Base-by-base conservation (phyloP, 768 basidiomycete species). In the Nevesoporus exiguus region DNA sequence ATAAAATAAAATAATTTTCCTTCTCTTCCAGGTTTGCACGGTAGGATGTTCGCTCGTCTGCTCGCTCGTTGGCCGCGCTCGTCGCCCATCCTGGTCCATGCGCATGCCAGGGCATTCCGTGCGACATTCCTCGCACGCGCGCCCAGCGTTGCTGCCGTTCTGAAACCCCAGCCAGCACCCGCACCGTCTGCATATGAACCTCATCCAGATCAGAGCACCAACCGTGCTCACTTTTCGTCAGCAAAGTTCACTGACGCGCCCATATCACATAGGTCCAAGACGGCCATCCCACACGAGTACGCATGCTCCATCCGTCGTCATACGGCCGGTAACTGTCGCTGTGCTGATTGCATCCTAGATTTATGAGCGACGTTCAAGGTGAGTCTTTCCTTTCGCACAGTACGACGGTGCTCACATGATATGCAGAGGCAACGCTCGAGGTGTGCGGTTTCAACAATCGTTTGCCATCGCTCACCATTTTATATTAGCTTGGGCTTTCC, bases 291-390 rank as follows among this genome's bases (percentile, higher is more conserved):
- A 55, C 74, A 80, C 59, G 74, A 79, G 74, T 78, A 61, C 49
- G 77, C 61, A 48, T 14, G 14, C 34, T 52, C 55, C 19, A 31
- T 43, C 36, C 41, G 17, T 41, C 46, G 33, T 36, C 41, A 19
- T 44, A 33, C 25, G 30, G 41, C 42, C 21, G 6, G 42, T 44
- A 21, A 33, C 34, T 55, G 44, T 69, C 47, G 56, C 47, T 57
- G 24, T 59, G 44, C 66, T 66, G 43, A 66, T 53, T 48, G 52
- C 19, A 27, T 45, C n/a, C 22, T 49, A 77, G 76, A 57, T 74
- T 70, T 54, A 62, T 79, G 70, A 76, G 77, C 24, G 77, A 79
- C 55, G 78, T 78, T 15, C 78, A 79, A 72, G 76, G 76, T 74
- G 31, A 31, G 69, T 54, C 30, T 29, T 51, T 39, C 29, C 30